phyloP scores from a whole-genome alignment of 371 early-diverging fungal species.

The Apophysomyces variabilis region DNA sequence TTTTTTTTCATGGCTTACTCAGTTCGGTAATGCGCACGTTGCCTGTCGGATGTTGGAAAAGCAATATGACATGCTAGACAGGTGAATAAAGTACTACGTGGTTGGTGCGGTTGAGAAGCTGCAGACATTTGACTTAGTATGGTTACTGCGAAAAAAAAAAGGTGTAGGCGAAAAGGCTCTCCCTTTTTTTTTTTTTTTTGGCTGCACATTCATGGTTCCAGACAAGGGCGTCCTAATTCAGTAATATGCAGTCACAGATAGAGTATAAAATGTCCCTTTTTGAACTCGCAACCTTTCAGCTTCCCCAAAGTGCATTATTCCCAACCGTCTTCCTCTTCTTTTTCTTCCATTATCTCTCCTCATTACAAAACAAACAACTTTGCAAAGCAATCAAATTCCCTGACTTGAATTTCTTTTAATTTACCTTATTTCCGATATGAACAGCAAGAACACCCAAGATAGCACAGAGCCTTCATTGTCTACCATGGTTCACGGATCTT shows the following conservation, averaged over 20 bases:
- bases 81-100: slow-evolving; percentile 50
- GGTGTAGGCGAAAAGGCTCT: neutral
- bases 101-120: slow-evolving; percentile 13
- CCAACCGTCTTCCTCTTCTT: neutral
- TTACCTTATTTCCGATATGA: neutral
- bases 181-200: neutral
- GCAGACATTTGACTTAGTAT: slow-evolving; percentile 11
- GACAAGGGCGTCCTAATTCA: neutral
- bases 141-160: neutral
- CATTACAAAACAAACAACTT: no score
- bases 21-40: slow-evolving; percentile 83
- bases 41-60: slow-evolving; percentile 80
- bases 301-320: neutral
- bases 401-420: neutral
- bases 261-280: slow-evolving; percentile 7
- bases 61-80: slow-evolving; percentile 86
- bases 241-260: neutral
- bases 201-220: neutral
- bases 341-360: neutral
- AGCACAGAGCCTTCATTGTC: slow-evolving; percentile 1
- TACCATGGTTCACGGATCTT: neutral
- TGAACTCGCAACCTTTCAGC: neutral
- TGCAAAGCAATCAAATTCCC: no score
- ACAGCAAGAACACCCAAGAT: neutral
- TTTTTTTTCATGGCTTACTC: slow-evolving; percentile 51